These are phyloP conservation scores for Claviceps africana DNA, from an alignment of 2,329 filamentous ascomycete species.

Conservation along the genomic window DNA sequence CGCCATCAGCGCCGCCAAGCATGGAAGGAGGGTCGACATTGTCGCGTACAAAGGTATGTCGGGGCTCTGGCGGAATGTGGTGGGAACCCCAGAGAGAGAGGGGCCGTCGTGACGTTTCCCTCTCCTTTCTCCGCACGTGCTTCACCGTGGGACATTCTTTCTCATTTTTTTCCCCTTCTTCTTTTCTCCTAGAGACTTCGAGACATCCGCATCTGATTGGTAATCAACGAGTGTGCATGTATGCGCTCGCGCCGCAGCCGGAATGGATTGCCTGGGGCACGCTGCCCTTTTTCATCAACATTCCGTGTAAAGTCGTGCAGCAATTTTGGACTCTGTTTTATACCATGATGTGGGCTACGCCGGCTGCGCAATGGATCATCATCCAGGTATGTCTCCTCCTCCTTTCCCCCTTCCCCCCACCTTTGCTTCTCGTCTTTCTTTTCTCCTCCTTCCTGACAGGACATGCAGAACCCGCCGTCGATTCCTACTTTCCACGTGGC, in stretches of 20 bases:
- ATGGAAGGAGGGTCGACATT: constrained; percentile 67
- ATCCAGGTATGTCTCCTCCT: constrained; percentile 44
- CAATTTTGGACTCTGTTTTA: constrained; percentile 61
- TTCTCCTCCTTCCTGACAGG: background rate
- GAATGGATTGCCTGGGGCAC: constrained; percentile 51
- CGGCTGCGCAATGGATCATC: constrained; percentile 71
- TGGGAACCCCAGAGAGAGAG: too few species aligned
- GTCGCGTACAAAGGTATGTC: constrained; percentile 68
- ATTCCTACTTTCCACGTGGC: constrained; percentile 80
- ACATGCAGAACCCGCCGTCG: constrained; percentile 71
- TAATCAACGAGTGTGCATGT: constrained; percentile 55
- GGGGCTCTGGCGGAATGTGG: too few species aligned
- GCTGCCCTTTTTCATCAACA: constrained; percentile 62
- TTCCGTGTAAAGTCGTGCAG: constrained; percentile 73
- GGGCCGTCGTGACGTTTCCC: background rate
- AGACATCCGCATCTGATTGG: constrained; percentile 63
- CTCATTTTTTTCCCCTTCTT: background rate
- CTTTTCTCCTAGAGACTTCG: constrained; percentile 48
- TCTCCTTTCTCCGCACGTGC: background rate
- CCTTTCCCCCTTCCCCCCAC: background rate
- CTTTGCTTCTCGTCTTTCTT: background rate
- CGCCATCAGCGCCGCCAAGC: constrained; percentile 76
- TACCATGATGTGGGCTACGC: constrained; percentile 58
- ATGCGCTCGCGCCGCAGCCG: constrained; percentile 56
- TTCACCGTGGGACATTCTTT: background rate